Percentiles rank a stretch among this genome's conserved stretches.
These are phyloP conservation scores for Kernera saxatilis DNA, from an alignment of 345 rosid species.

Conservation along the genomic window DNA sequence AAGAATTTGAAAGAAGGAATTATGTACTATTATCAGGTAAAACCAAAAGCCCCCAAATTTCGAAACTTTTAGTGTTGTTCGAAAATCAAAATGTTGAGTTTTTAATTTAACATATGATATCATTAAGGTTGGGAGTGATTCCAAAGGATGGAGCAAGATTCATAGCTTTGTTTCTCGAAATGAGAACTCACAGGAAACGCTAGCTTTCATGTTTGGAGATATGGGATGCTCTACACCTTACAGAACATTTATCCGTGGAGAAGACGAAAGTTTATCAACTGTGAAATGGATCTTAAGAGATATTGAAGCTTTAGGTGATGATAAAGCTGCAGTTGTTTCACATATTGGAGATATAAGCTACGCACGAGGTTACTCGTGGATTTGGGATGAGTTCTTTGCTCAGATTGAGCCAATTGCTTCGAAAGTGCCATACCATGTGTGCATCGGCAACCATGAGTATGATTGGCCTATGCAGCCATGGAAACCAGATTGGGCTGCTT, in stretches of 20 bases:
- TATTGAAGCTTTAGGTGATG: constrained; percentile 55
- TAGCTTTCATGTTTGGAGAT: constrained; percentile 85
- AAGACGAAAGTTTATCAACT: constrained; percentile 79
- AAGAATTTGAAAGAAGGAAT: constrained; percentile 50
- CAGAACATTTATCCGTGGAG: constrained; percentile 56
- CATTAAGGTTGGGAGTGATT: constrained; percentile 70
- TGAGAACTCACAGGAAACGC: constrained; percentile 42
- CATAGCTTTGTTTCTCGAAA: constrained; percentile 63
- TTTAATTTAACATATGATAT: not conserved
- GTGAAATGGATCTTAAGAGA: constrained; percentile 85
- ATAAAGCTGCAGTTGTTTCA: constrained; percentile 58
- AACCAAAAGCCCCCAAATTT: not conserved
- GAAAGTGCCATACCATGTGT: constrained; percentile 73
- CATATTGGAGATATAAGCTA: constrained; percentile 95
- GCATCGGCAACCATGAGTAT: constrained; percentile 93
- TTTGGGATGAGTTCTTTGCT: constrained; percentile 86
- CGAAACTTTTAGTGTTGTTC: not conserved
- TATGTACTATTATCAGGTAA: constrained; percentile 70
- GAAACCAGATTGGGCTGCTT: constrained; percentile 72
- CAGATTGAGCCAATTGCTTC: constrained; percentile 82
- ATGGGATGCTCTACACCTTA: constrained; percentile 87
- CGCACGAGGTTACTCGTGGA: constrained; percentile 80
- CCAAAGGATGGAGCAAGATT: constrained; percentile 69
- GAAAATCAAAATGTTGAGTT: not conserved
- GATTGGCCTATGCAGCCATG: constrained; percentile 95